A percentile compares a stretch with the other conserved stretches of the same genome.
Evolutionary conservation across 2,329 filamentous ascomycete genomes (phyloP).

Genomic region (Xylariaceae sp.): DNA sequence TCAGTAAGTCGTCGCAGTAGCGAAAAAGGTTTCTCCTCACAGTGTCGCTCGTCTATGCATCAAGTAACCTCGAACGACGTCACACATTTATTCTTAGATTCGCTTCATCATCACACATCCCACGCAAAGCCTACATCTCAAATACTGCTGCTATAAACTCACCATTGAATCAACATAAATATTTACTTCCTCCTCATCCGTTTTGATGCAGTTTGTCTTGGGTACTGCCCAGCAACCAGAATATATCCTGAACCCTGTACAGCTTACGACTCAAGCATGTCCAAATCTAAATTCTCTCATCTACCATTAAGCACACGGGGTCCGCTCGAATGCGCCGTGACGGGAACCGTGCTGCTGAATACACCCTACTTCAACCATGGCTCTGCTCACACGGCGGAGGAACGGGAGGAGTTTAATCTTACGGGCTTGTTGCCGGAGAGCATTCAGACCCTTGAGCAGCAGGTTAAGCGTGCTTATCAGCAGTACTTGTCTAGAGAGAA

Average conservation of each 20-base stretch:
- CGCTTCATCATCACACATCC: neutral
- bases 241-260: conserved; percentile 14
- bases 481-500: conserved; percentile 63
- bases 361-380: conserved; percentile 76
- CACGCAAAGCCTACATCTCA: neutral
- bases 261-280: conserved; percentile 19
- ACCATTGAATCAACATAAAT: too few species aligned
- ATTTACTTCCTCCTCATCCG: neutral
- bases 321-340: conserved; percentile 45
- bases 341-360: conserved; percentile 53
- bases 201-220: conserved; percentile 11
- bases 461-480: conserved; percentile 70
- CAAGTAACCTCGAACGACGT: conserved; percentile 25
- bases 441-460: conserved; percentile 70
- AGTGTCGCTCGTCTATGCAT: conserved; percentile 1
- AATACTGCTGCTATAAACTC: neutral
- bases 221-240: conserved; percentile 11
- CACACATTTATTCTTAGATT: conserved; percentile 11
- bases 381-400: conserved; percentile 65
- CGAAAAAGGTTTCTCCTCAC: neutral
- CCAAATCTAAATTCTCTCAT: conserved; percentile 36
- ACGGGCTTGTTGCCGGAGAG: conserved; percentile 67
- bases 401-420: conserved; percentile 65
- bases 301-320: conserved; percentile 45
- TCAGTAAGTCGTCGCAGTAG: neutral